phyloP scores from a whole-genome alignment of 495 filamentous ascomycete species.

The Penicillium fimorum region DNA sequence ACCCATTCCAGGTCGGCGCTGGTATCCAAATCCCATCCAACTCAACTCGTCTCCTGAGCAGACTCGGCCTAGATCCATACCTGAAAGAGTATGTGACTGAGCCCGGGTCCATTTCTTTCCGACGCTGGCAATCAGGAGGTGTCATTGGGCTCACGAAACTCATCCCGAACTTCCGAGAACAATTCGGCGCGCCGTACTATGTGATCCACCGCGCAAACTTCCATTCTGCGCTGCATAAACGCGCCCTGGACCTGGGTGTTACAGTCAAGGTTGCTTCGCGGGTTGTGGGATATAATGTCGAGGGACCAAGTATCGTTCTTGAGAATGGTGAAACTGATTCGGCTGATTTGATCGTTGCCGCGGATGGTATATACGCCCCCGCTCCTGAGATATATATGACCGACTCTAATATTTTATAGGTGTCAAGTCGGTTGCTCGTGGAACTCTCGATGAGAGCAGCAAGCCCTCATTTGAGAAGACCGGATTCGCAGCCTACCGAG shows the following conservation, averaged over 20 bases:
- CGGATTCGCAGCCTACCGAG: conserved; percentile 43
- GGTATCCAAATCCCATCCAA: conserved; percentile 61
- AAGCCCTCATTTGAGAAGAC: conserved; percentile 21
- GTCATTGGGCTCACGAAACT: conserved; percentile 39
- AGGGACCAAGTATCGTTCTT: conserved; percentile 22
- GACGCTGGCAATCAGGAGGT: conserved; percentile 44
- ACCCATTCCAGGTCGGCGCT: conserved; percentile 46
- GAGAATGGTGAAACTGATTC: conserved; percentile 9
- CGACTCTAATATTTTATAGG: conserved; percentile 18
- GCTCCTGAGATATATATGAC: neutral
- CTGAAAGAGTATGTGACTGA: conserved; percentile 31
- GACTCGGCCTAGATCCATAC: conserved; percentile 37
- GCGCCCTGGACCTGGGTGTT: conserved; percentile 36
- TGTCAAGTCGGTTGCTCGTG: conserved; percentile 37
- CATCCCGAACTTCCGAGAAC: conserved; percentile 35
- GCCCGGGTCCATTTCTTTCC: conserved; percentile 37
- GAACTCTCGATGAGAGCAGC: conserved; percentile 20
- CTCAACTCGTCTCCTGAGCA: conserved; percentile 44
- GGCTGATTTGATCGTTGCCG: conserved; percentile 45
- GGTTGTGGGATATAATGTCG: conserved; percentile 26
- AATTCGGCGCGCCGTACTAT: conserved; percentile 40
- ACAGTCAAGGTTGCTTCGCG: conserved; percentile 22
- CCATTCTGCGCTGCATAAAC: conserved; percentile 31
- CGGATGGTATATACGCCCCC: conserved; percentile 35
- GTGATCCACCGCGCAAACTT: conserved; percentile 48